Percentiles rank a stretch among this genome's conserved stretches.
Conservation (phyloP, 768 basidiomycete species). For the Pleurotus platypus region DNA sequence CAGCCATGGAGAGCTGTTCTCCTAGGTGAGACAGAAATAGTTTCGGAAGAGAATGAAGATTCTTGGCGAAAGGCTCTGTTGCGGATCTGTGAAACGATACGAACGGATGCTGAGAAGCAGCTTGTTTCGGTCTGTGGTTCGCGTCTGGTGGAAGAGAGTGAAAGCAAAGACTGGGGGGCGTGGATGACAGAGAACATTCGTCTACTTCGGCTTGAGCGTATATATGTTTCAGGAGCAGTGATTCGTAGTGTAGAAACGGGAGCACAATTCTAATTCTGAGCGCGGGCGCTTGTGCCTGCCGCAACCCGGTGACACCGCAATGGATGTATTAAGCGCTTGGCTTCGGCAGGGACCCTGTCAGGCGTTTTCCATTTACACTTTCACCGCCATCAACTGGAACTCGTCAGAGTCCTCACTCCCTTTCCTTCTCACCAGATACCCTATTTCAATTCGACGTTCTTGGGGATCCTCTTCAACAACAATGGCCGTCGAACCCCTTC, state of each 20-base stretch:
- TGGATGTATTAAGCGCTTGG: not conserved
- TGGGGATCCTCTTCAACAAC: slow-evolving; percentile 8
- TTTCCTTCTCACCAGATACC: slow-evolving; percentile 7
- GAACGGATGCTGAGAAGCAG: slow-evolving; percentile 25
- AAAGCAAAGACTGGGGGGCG: slow-evolving; percentile 6
- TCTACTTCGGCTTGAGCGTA: slow-evolving; percentile 61
- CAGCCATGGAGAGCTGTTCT: slow-evolving; percentile 53
- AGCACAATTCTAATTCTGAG: slow-evolving; percentile 42
- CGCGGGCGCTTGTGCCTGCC: not conserved
- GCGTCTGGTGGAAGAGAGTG: slow-evolving; percentile 12
- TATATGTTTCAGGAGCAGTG: slow-evolving; percentile 46
- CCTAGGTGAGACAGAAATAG: slow-evolving; percentile 35
- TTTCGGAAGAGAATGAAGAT: slow-evolving; percentile 48
- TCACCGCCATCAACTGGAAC: slow-evolving; percentile 7
- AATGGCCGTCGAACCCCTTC: slow-evolving; percentile 71
- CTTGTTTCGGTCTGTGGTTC: slow-evolving; percentile 6
- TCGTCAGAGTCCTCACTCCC: slow-evolving; percentile 6
- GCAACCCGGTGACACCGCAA: not conserved
- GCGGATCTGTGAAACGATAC: slow-evolving; percentile 34
- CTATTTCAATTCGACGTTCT: not conserved
- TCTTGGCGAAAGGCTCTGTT: slow-evolving; percentile 41
- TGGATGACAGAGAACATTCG: slow-evolving; percentile 38
- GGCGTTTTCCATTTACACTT: slow-evolving; percentile 9
- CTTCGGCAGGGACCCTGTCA: slow-evolving; percentile 5
- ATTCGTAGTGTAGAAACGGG: slow-evolving; percentile 38